Percentiles rank a stretch among this genome's conserved stretches.
Evolutionary conservation across 768 basidiomycete species (phyloP).

Genomic region (Kwoniella sp.): DNA sequence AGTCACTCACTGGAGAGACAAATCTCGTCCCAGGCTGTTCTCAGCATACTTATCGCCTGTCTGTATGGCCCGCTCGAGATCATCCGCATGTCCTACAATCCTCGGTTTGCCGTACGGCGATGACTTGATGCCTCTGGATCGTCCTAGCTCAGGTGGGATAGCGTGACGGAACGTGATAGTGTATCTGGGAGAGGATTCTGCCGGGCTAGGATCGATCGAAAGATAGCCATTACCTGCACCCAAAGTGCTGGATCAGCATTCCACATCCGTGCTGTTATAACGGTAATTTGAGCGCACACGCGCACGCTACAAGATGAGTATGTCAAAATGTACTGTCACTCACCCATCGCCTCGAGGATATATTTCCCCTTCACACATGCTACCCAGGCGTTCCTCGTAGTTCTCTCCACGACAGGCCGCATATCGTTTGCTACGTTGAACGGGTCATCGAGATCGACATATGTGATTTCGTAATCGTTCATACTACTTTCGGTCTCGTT

Average conservation of each 20-base stretch:
- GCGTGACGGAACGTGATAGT: conserved; percentile 34
- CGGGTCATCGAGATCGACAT: conserved; percentile 45
- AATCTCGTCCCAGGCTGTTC: conserved; percentile 31
- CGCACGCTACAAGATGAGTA: too few species aligned
- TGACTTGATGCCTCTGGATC: background rate
- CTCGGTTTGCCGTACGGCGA: conserved; percentile 21
- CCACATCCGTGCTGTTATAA: background rate
- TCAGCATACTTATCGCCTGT: conserved; percentile 43
- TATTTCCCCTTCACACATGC: conserved; percentile 71
- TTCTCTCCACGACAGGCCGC: conserved; percentile 11
- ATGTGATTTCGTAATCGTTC: conserved; percentile 55
- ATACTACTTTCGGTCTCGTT: background rate
- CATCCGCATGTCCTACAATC: conserved; percentile 35
- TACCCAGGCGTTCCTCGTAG: conserved; percentile 56
- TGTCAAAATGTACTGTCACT: conserved; percentile 5
- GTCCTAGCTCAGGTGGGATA: conserved; percentile 22
- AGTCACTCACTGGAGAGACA: conserved; percentile 31
- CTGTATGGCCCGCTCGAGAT: conserved; percentile 41
- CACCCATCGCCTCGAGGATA: conserved; percentile 58
- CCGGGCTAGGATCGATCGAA: conserved; percentile 22
- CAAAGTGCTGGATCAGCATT: too few species aligned
- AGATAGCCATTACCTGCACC: conserved; percentile 39
- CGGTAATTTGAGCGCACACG: background rate
- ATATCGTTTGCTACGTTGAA: conserved; percentile 27
- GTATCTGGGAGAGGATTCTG: conserved; percentile 8